A percentile compares a stretch with the other conserved stretches of the same genome.
Evolutionary conservation across 805 yeast genomes (phyloP).

Genomic region (Nadsonia fulvescens): DNA sequence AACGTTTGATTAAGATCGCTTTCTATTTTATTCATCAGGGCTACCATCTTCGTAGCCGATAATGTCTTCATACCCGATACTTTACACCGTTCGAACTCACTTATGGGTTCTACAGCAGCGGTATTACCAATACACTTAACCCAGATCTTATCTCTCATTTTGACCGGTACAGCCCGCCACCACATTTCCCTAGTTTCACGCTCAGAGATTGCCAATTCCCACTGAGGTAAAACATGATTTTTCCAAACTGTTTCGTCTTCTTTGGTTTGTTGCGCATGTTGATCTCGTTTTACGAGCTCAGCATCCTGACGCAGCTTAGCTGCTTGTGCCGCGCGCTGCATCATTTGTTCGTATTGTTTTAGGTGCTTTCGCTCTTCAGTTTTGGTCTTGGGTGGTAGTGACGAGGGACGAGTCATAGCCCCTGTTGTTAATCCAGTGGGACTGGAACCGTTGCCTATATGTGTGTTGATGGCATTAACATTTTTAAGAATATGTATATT

Average conservation of each 20-base stretch:
- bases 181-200: constrained; percentile 32
- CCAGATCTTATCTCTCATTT: constrained; percentile 35
- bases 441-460: too few relatives aligned
- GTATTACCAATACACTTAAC: constrained; percentile 24
- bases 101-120: too few relatives aligned
- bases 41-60: constrained; percentile 6
- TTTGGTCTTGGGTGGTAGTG: constrained; percentile 46
- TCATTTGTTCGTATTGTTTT: constrained; percentile 29
- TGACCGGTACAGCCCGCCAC: constrained; percentile 42
- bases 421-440: constrained; percentile 7
- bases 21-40: constrained; percentile 6
- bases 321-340: constrained; percentile 19
- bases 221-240: constrained; percentile 21
- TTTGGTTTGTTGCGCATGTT: constrained; percentile 11
- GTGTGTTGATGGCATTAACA: too few relatives aligned
- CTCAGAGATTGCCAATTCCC: constrained; percentile 18
- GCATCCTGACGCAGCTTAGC: constrained; percentile 19
- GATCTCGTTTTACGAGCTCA: constrained; percentile 6
- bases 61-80: too few relatives aligned
- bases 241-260: constrained; percentile 24
- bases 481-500: too few relatives aligned
- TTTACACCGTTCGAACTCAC: too few relatives aligned
- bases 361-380: constrained; percentile 37
- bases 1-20: constrained; percentile 1
- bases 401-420: constrained; percentile 40